A percentile compares a stretch with the other conserved stretches of the same genome.
These are phyloP conservation scores for Mucor indicus DNA, from an alignment of 371 early-diverging fungal species.

Conservation along the genomic window DNA sequence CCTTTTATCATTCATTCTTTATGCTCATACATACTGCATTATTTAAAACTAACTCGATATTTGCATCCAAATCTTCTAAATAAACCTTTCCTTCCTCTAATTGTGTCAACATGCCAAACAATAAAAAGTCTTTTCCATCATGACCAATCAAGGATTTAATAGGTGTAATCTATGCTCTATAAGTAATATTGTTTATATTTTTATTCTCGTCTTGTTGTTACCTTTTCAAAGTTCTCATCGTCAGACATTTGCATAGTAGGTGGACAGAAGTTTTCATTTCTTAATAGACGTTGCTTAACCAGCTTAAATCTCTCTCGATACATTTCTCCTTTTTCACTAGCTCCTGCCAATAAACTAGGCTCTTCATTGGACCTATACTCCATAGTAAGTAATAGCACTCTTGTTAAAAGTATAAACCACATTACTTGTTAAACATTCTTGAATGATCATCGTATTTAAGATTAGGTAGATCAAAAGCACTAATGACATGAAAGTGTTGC, in stretches of 20 bases:
- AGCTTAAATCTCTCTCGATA: slow-evolving; percentile 75
- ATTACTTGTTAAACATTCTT: slow-evolving; percentile 59
- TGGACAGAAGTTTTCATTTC: slow-evolving; percentile 78
- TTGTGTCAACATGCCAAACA: slow-evolving; percentile 89
- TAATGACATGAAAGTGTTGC: slow-evolving; percentile 68
- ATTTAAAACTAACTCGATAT: slow-evolving; percentile 67
- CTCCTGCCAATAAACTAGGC: slow-evolving; percentile 53
- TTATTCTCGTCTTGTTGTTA: slow-evolving; percentile 1
- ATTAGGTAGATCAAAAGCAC: slow-evolving; percentile 72
- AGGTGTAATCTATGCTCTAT: slow-evolving; percentile 64
- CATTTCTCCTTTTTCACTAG: slow-evolving; percentile 64
- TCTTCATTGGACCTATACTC: slow-evolving; percentile 13
- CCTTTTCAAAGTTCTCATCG: slow-evolving; percentile 18
- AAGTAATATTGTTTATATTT: not conserved
- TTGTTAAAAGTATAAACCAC: too few relatives aligned
- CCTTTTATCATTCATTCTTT: not conserved
- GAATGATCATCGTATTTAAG: slow-evolving; percentile 63
- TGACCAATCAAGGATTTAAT: slow-evolving; percentile 81
- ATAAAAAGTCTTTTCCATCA: slow-evolving; percentile 64
- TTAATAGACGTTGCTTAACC: slow-evolving; percentile 73
- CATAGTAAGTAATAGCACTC: too few relatives aligned
- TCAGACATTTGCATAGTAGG: slow-evolving; percentile 20
- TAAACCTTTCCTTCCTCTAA: slow-evolving; percentile 77
- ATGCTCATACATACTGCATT: slow-evolving; percentile 19
- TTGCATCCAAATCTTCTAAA: slow-evolving; percentile 82